Percentiles rank a stretch among this genome's conserved stretches.
Evolutionary conservation across 192 early-diverging fungal species (phyloP).

Genomic region (Mortierella hygrophila): DNA sequence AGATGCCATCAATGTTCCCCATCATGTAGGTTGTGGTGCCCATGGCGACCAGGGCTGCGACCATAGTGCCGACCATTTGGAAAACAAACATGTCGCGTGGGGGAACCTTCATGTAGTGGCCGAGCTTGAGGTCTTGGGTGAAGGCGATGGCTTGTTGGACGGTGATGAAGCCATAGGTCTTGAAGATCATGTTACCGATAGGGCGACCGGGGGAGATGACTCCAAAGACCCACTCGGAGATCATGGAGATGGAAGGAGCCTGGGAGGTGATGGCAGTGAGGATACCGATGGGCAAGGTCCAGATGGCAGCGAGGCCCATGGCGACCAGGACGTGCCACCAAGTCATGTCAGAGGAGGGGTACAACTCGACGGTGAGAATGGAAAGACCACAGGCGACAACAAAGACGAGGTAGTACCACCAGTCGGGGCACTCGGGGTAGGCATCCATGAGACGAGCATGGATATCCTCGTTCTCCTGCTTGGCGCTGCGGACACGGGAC

Average conservation of each 20-base stretch:
- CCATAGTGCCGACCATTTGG: slow-evolving; percentile 81
- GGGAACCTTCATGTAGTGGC: slow-evolving; percentile 87
- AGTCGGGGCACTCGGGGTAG: slow-evolving; percentile 83
- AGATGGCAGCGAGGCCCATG: slow-evolving; percentile 62
- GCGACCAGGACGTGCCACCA: slow-evolving; percentile 73
- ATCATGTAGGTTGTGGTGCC: slow-evolving; percentile 78
- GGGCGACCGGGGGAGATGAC: slow-evolving; percentile 72
- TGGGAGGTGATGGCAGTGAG: slow-evolving; percentile 72
- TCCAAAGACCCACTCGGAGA: slow-evolving; percentile 79
- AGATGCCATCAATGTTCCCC: slow-evolving; percentile 67
- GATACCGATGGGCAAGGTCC: slow-evolving; percentile 74
- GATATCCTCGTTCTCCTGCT: slow-evolving; percentile 75
- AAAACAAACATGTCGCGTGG: slow-evolving; percentile 84
- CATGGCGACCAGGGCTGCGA: slow-evolving; percentile 77
- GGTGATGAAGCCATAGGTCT: slow-evolving; percentile 73
- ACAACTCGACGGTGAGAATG: slow-evolving; percentile 62
- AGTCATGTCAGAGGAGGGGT: slow-evolving; percentile 64
- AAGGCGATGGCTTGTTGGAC: slow-evolving; percentile 73
- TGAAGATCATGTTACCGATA: slow-evolving; percentile 77
- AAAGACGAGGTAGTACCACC: slow-evolving; percentile 80
- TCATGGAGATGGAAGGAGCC: slow-evolving; percentile 70
- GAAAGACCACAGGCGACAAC: slow-evolving; percentile 64
- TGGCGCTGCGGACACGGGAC: slow-evolving; percentile 68
- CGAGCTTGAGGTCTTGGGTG: slow-evolving; percentile 78
- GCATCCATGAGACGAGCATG: slow-evolving; percentile 80